Evolutionary conservation across 2,329 filamentous ascomycete species (phyloP), one percentile per base, ranked within the genome.

Genomic region (Alternaria hordeiaustralica): DNA sequence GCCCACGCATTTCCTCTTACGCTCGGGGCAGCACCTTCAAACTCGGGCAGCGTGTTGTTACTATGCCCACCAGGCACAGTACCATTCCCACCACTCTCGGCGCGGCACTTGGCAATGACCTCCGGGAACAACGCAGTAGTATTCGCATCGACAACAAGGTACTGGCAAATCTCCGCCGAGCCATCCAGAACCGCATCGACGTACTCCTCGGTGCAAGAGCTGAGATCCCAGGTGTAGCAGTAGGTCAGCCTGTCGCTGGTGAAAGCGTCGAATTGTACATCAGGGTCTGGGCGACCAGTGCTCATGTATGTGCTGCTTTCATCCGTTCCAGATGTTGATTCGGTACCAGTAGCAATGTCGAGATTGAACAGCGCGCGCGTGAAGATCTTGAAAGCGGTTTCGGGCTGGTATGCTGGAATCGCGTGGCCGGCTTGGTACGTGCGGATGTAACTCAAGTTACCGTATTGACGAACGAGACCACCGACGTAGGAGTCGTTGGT

Each of bases 341-440:
- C 53, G 2, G 59, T 67, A 11, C 85, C 85, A 6, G 83, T 84
- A 20, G 82, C 82, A 60, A 88, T 77, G 58, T 86, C 84, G 26
- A 76, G 69, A 18, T 82, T 79, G 6, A 69, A 61, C 64, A 86
- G 75, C 9, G 81, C 80, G 15, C 85, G 80, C 5, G 82, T 80
- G 71, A 87, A 87, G 61, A 87, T 79, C 5, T 81, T 81, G 63
- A 84, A 86, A 0, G 81, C 81, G 0, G 85, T 84, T 67, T 87
- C 69, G 26, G 78, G 79, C 66, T 82, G 81, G 64, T 80, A 82
- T 50, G 72, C 78, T 0, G 79, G 78, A 3, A 82, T 79, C 41
- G 78, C 73, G 56, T 83, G 81, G 7, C 81, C 81, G 18, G 80
- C 73, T 43, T 82, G 77, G 63, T 76, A 79, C 15, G 78, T 68